phyloP scores from a whole-genome alignment of 495 filamentous ascomycete genomes.

The Tuber melanosporum region DNA sequence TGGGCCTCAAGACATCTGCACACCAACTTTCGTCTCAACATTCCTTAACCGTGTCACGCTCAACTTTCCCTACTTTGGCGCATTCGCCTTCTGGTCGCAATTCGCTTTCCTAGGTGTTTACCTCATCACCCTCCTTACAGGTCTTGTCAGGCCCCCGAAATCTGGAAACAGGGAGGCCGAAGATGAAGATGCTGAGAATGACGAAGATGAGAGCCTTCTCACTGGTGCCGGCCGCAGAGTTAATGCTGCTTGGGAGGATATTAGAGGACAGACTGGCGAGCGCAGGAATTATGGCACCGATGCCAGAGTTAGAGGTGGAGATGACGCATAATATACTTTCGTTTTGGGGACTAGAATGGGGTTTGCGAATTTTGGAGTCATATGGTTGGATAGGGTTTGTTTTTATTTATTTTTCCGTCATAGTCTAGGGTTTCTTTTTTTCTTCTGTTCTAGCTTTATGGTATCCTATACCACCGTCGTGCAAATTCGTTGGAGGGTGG shows the following conservation, averaged over 20 bases:
- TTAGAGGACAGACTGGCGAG: slow-evolving; percentile 24
- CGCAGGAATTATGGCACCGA: slow-evolving; percentile 21
- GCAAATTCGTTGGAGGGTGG: neutral
- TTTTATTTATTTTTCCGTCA: neutral
- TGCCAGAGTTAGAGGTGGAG: neutral
- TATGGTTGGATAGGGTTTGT: neutral
- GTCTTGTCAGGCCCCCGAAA: slow-evolving; percentile 71
- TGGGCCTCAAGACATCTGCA: slow-evolving; percentile 70
- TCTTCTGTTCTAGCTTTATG: neutral
- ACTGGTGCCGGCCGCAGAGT: slow-evolving; percentile 72
- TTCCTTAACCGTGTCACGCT: slow-evolving; percentile 92
- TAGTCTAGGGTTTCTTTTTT: neutral
- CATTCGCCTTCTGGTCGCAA: slow-evolving; percentile 87
- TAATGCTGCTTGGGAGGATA: slow-evolving; percentile 78
- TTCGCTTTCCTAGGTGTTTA: slow-evolving; percentile 83
- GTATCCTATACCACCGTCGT: neutral
- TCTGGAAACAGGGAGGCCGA: slow-evolving; percentile 70
- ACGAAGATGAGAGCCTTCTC: slow-evolving; percentile 87
- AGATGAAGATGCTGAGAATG: slow-evolving; percentile 87
- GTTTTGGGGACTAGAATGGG: neutral
- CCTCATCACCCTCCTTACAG: slow-evolving; percentile 65
- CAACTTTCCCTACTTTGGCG: slow-evolving; percentile 95
- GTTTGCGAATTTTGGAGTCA: slow-evolving; percentile 3
- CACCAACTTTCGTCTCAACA: slow-evolving; percentile 78
- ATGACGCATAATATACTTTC: neutral